Evolutionary conservation across 129 eudicot species (phyloP), one percentile per base, ranked within the genome.

Genomic region (Artemisia argyi): DNA sequence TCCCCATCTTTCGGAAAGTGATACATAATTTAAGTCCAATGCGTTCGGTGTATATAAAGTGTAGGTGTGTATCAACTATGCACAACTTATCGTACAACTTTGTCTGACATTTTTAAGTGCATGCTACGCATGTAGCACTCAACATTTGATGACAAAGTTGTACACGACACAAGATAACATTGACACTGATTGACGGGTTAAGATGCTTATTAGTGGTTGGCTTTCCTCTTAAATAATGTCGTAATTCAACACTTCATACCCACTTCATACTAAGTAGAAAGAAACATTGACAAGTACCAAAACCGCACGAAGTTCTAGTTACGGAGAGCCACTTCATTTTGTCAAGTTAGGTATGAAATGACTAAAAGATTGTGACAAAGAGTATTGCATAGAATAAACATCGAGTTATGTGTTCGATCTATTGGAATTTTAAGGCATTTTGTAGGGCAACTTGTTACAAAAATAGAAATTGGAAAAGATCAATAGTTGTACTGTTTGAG

Each of bases 261-360:
- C 46, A 39, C 46, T 39, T 78, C 77, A 71, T 78, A 63, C 77
- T 42, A 71, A 64, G 53, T 47, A 54, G 19, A 54, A 71, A 64
- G 46, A 78, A 55, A 78, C 73, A 71, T 46, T 11, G 59, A 78
- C 54, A 54, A 55, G 61, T 65, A 54, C 67, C 61, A 54, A 71
- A 78, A 46, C 9, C 61, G 64, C 73, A 78, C 77, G 77, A 60
- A 63, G 61, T 78, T 78, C 73, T 71, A 63, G 66, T 62, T 63
- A 71, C 72, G 67, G 77, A 64, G 73, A 77, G 52, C 61, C 77
- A n/a, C 64, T 78, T 55, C 32, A 71, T 63, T 63, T 62, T 54
- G 15, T 69, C 8, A 78, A 64, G 82, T 78, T 78, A 71, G 82
- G 82, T 63, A 78, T 22, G 82, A 78, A 54, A 54, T 32, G 82